Percentiles rank a stretch among this genome's conserved stretches.
Evolutionary conservation across 352 stramenopile genomes (phyloP).

Genomic region (Pythium phragmitis): DNA sequence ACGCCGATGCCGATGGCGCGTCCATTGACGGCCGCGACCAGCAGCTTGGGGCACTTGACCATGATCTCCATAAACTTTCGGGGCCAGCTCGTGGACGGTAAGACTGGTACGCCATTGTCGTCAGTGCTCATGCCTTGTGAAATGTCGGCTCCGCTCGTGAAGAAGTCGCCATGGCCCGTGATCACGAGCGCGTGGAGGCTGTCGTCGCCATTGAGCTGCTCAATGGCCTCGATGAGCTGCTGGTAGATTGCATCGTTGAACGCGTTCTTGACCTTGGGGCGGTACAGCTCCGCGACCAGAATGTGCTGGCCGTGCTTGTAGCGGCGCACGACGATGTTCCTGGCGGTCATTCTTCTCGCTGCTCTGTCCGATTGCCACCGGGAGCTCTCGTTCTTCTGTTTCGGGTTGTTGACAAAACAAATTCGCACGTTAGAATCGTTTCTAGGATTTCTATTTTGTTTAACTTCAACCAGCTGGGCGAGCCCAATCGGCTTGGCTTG

Average conservation of each 20-base stretch:
- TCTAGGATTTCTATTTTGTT: conserved; percentile 14
- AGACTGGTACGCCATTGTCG: conserved; percentile 29
- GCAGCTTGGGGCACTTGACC: conserved; percentile 70
- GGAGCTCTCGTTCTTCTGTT: conserved; percentile 31
- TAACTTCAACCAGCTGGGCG: conserved; percentile 25
- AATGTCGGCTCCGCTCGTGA: conserved; percentile 88
- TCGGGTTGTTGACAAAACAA: conserved; percentile 26
- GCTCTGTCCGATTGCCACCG: conserved; percentile 62
- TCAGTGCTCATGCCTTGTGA: conserved; percentile 36
- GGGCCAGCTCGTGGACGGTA: conserved; percentile 49
- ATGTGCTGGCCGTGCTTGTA: conserved; percentile 56
- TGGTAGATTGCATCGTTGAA: conserved; percentile 88
- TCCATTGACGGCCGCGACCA: conserved; percentile 80
- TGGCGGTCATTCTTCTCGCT: conserved; percentile 19
- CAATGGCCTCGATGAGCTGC: conserved; percentile 75
- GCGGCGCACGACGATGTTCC: conserved; percentile 37
- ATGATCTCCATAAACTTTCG: conserved; percentile 74
- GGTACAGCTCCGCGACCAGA: conserved; percentile 71
- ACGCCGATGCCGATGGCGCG: conserved; percentile 77
- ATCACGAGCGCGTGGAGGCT: conserved; percentile 83
- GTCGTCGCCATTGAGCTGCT: conserved; percentile 60
- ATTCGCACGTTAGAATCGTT: neutral
- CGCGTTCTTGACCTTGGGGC: conserved; percentile 86
- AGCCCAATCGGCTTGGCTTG: neutral
- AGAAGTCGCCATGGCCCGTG: conserved; percentile 90